phyloP scores from a whole-genome alignment of 1,139 yeast species.

The Diutina ranongensis region DNA sequence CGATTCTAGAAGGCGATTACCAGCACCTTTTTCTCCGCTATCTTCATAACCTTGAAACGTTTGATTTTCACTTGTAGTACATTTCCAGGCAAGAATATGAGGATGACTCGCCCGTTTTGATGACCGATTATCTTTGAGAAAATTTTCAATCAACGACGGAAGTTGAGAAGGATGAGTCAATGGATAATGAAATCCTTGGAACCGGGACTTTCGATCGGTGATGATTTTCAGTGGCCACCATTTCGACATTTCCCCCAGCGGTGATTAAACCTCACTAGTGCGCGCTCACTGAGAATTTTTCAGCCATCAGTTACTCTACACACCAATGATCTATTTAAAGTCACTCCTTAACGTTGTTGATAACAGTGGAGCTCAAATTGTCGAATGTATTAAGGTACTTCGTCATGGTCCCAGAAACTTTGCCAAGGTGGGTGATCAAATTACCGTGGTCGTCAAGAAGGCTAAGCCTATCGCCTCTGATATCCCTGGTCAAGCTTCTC shows the following conservation, averaged over 20 bases:
- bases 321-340: conserved; percentile 70
- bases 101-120: conserved; percentile 50
- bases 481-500: conserved; percentile 57
- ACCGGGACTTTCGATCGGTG: conserved; percentile 42
- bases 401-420: conserved; percentile 79
- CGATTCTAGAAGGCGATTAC: conserved; percentile 37
- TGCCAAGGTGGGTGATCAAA: conserved; percentile 82
- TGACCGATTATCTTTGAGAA: conserved; percentile 29
- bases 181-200: conserved; percentile 44
- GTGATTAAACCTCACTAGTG: neutral
- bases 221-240: conserved; percentile 8
- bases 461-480: conserved; percentile 63
- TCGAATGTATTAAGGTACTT: conserved; percentile 90
- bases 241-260: neutral
- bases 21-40: conserved; percentile 60
- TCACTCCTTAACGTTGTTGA: conserved; percentile 84
- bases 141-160: conserved; percentile 21
- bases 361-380: conserved; percentile 91
- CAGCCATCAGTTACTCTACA: neutral
- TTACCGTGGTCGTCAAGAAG: conserved; percentile 89
- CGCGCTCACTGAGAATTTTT: neutral
- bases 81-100: conserved; percentile 57
- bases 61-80: conserved; percentile 17
- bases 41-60: conserved; percentile 43
- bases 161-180: conserved; percentile 28